Evolutionary conservation across 129 eudicot genomes (phyloP), one percentile per base, ranked within the genome.

Genomic region (Centaurea solstitialis): DNA sequence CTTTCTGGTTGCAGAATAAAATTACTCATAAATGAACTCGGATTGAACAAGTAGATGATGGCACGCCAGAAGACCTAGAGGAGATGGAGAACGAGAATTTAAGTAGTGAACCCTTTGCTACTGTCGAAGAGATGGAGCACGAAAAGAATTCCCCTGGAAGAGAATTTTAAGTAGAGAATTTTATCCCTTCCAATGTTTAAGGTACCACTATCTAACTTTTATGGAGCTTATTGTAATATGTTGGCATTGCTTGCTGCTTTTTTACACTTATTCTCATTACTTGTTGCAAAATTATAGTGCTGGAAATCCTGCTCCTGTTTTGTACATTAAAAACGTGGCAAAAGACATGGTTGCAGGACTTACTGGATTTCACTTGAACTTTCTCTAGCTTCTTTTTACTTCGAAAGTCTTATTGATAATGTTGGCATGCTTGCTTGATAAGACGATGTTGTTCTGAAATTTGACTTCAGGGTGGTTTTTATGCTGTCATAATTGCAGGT

Each of bases 101-200:
- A 47, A 77, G 70, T 85, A 78, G 50, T 22, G 81, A 77, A 77
- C 76, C 88, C 59, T 91, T 74, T 84, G 92, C 92, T 72, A 87
- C 93, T 30, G 40, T 68, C 12, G 97, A 91, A 87, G 94, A 96
- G 64, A 78, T 92, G 83, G 90, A 89, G 74, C 79, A 81, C 9
- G 95, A 93, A 70, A 93, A 80, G n/a, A 80, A 78, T 91, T 89
- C 98, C 95, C 30, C 98, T 95, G 3, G 98, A 96, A 83, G 98
- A 96, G n/a, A n/a, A n/a, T n/a, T n/a, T n/a, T n/a, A n/a, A n/a
- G n/a, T n/a, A n/a, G n/a, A n/a, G n/a, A 70, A 88, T 93, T 39
- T 75, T 96, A 35, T 96, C 99, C 11, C 97, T 89, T 83, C 98
- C 99, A 20, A 96, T 85, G 96, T 96, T 96, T 82, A 96, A 96